Evolutionary conservation across 2,329 filamentous ascomycete genomes (phyloP).

Genomic region (Fusarium xyrophilum): DNA sequence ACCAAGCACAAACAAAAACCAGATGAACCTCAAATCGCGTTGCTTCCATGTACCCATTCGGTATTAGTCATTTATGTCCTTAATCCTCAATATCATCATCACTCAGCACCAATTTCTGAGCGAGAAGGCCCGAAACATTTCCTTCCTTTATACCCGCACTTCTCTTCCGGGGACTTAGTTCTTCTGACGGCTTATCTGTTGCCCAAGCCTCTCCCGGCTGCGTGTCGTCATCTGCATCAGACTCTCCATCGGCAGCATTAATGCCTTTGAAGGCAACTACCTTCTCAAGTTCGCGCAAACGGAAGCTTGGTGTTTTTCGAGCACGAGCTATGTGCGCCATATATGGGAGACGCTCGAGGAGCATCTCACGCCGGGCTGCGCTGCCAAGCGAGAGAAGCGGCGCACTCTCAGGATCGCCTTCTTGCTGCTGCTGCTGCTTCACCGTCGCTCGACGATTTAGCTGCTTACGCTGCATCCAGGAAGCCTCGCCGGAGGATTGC

Average conservation of each 20-base stretch:
- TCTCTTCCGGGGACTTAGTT: constrained; percentile 58
- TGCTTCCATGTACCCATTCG: not conserved
- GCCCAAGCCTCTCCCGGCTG: constrained; percentile 61
- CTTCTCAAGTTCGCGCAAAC: constrained; percentile 68
- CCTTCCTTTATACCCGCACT: constrained; percentile 48
- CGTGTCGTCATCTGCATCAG: constrained; percentile 54
- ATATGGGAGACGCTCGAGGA: constrained; percentile 88
- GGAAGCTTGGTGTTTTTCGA: constrained; percentile 47
- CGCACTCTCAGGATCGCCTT: constrained; percentile 36
- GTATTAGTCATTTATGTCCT: not conserved
- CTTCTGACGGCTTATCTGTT: constrained; percentile 66
- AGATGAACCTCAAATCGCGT: constrained; percentile 22
- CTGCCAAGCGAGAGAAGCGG: constrained; percentile 67
- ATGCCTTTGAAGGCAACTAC: constrained; percentile 72
- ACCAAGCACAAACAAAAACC: constrained; percentile 15
- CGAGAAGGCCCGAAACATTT: constrained; percentile 53
- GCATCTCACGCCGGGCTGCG: constrained; percentile 73
- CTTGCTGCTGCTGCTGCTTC: constrained; percentile 23
- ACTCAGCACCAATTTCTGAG: constrained; percentile 74
- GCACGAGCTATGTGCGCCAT: constrained; percentile 70
- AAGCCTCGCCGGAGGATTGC: constrained; percentile 37
- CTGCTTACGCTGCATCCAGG: constrained; percentile 48
- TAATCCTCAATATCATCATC: constrained; percentile 85
- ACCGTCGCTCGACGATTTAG: constrained; percentile 30
- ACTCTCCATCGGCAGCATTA: constrained; percentile 55